Percentiles rank a stretch among this genome's conserved stretches.
phyloP scores from a whole-genome alignment of 257 asterid species.

The Solanum arcanum region DNA sequence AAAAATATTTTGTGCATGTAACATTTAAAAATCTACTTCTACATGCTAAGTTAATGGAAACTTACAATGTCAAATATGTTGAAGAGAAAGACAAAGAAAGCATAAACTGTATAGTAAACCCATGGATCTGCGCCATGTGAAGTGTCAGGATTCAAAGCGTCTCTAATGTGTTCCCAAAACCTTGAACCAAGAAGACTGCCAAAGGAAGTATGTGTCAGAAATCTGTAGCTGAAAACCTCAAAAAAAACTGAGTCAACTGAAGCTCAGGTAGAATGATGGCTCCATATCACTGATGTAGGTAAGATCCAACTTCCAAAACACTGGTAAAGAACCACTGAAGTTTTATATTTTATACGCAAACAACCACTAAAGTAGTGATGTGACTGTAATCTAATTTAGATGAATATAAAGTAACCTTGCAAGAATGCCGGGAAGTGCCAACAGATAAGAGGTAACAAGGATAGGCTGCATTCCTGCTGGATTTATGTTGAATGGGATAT shows the following conservation, averaged over 20 bases:
- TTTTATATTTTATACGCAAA: neutral
- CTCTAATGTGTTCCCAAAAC: conserved; percentile 63
- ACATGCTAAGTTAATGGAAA: neutral
- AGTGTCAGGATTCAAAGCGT: conserved; percentile 71
- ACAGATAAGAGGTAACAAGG: conserved; percentile 81
- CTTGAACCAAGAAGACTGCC: conserved; percentile 71
- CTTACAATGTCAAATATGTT: conserved; percentile 98
- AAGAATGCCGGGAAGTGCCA: conserved; percentile 88
- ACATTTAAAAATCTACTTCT: neutral
- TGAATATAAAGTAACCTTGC: conserved; percentile 43
- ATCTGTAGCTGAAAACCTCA: neutral
- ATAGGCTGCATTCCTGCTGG: conserved; percentile 99
- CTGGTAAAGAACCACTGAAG: neutral
- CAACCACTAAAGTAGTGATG: neutral
- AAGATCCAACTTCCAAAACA: neutral
- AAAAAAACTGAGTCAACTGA: neutral
- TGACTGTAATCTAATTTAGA: neutral
- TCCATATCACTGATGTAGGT: neutral
- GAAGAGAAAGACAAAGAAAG: conserved; percentile 79
- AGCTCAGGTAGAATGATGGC: neutral
- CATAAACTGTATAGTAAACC: conserved; percentile 82
- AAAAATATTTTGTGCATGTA: neutral
- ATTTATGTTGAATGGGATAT: conserved; percentile 96
- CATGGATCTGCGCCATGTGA: conserved; percentile 82
- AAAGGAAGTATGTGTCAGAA: conserved; percentile 12